These are phyloP conservation scores for Fusarium annulatum DNA, from an alignment of 2,329 filamentous ascomycete species.

Conservation along the genomic window DNA sequence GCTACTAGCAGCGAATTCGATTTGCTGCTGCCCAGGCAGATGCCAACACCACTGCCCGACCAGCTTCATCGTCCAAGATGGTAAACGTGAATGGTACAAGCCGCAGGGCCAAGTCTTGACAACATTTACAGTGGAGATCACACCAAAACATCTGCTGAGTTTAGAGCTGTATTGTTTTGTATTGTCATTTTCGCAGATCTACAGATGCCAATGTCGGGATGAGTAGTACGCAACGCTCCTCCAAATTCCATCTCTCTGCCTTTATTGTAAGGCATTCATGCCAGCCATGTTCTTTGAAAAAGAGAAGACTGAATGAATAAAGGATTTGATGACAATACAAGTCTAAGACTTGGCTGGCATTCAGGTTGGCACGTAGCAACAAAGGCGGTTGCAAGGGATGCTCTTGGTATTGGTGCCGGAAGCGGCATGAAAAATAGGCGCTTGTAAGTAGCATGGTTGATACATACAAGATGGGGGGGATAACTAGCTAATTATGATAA, in stretches of 20 bases:
- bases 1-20: background rate
- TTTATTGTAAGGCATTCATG: background rate
- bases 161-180: slow-evolving; percentile 22
- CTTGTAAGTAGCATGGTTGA: background rate
- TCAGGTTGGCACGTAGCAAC: slow-evolving; percentile 1
- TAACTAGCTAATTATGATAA: slow-evolving; percentile 15
- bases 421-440: slow-evolving; percentile 9
- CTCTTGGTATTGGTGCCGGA: slow-evolving; percentile 20
- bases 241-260: background rate
- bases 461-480: slow-evolving; percentile 14
- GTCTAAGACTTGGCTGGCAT: background rate
- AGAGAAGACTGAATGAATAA: background rate
- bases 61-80: background rate
- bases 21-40: background rate
- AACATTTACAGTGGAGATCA: background rate
- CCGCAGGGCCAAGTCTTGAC: background rate
- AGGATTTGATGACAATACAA: slow-evolving; percentile 2
- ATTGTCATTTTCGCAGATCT: slow-evolving; percentile 20
- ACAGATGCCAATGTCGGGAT: slow-evolving; percentile 16
- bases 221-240: slow-evolving; percentile 3
- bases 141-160: background rate
- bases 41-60: background rate
- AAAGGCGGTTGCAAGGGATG: slow-evolving; percentile 7
- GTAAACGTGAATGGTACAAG: background rate
- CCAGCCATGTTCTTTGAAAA: background rate